Evolutionary conservation across 768 basidiomycete genomes (phyloP).

Genomic region (Rubroboletus satanas): DNA sequence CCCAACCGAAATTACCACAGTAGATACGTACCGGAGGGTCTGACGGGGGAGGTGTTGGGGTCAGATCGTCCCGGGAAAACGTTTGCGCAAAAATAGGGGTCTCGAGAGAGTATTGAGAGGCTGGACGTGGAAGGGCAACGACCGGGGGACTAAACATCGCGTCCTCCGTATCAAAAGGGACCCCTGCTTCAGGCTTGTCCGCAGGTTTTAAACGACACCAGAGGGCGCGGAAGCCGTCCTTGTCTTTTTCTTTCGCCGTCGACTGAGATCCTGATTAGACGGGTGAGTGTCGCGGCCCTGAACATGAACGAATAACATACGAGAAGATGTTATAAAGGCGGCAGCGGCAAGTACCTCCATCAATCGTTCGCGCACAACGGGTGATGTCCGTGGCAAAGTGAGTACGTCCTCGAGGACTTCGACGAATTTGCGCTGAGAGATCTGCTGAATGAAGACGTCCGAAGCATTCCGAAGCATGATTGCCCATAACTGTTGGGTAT

Average conservation of each 20-base stretch:
- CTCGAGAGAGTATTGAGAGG: slow-evolving; percentile 28
- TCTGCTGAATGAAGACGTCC: slow-evolving; percentile 66
- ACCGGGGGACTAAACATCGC: slow-evolving; percentile 73
- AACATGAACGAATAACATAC: slow-evolving; percentile 9
- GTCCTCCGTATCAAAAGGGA: slow-evolving; percentile 76
- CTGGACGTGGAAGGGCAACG: slow-evolving; percentile 31
- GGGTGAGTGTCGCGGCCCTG: not conserved
- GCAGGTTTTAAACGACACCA: slow-evolving; percentile 80
- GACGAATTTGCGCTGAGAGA: slow-evolving; percentile 70
- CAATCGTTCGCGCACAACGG: slow-evolving; percentile 77
- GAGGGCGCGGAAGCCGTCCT: slow-evolving; percentile 60
- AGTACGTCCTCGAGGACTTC: slow-evolving; percentile 77
- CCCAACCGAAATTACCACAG: too few species aligned
- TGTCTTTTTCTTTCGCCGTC: slow-evolving; percentile 30
- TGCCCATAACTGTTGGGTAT: slow-evolving; percentile 65
- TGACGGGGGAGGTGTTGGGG: slow-evolving; percentile 27
- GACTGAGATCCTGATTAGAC: slow-evolving; percentile 16
- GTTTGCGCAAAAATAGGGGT: slow-evolving; percentile 39
- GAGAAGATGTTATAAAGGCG: slow-evolving; percentile 45
- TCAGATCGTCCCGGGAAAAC: slow-evolving; percentile 27
- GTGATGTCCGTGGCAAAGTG: slow-evolving; percentile 56
- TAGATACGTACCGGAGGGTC: slow-evolving; percentile 19
- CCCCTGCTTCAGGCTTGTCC: slow-evolving; percentile 80
- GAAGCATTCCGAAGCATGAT: slow-evolving; percentile 84
- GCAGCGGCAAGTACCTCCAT: slow-evolving; percentile 81